Base-by-base conservation (phyloP, 805 yeast species). In the Yarrowia porcina region DNA sequence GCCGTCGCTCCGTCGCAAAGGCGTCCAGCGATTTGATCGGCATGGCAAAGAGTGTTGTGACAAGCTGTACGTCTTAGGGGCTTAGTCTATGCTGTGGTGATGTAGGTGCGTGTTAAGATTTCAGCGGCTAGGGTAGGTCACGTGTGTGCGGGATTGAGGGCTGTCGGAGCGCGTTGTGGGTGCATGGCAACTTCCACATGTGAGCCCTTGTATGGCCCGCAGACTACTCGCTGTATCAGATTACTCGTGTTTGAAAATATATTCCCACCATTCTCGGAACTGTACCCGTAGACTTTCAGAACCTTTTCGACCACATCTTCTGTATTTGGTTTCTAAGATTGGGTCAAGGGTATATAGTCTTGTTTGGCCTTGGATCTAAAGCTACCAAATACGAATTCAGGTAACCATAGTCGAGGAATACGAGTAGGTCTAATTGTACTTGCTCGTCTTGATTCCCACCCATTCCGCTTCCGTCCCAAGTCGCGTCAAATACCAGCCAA, bases 1-100 rank as follows among this genome's bases (percentile, higher is more conserved):
- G 74, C 64, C 85, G 82, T 65, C 87, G 81, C 67, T 90, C 96
- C 68, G 84, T 83, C 45, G 87, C 77, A 71, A 80, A 85, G 3
- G 87, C 79, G 69, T 89, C 94, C 64, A 89, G 79, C 3, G 90
- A 81, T 70, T 77, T 81, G 68, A 83, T 80, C 71, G 64, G 41
- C 63, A 64, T 61, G 52, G 30, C 54, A 25, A 52, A 17, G 33
- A 23, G 59, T 52, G 44, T 35, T 35, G 57, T 33, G 57, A 49
- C 57, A 49, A 49, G 57, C 41, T 21, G 57, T n/a, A 25, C 59
- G 44, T 35, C 59, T 41, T 52, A 52, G 59, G 42, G 44, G 42
- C 33, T 52, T 49, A 20, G 41, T 33, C 41, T 49, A 49, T 49
- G 56, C 38, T 50, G 44, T 30, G 56, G 56, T 49, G 56, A 49